phyloP scores from a whole-genome alignment of 225 moss, liverwort and hornwort species.

The Climacium dendroides region DNA sequence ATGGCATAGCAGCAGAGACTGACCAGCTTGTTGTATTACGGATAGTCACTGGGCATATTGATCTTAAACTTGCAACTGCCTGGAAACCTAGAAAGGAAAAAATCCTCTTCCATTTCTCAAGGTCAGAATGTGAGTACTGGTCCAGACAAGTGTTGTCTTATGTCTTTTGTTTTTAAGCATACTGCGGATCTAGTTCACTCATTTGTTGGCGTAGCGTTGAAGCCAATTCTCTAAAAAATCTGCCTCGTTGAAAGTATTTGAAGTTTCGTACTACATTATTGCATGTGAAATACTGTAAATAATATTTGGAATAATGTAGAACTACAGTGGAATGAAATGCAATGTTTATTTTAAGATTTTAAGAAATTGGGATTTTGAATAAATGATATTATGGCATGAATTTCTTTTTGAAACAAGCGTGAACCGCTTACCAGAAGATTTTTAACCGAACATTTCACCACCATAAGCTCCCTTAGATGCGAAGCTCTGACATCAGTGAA shows the following conservation, averaged over 20 bases:
- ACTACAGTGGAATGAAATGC: no score
- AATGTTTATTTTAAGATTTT: no score
- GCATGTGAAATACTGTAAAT: not conserved
- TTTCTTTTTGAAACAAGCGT: not conserved
- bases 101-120: not conserved
- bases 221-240: not conserved
- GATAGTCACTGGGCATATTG: not conserved
- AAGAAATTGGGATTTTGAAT: not conserved
- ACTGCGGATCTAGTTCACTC: not conserved
- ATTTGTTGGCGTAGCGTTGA: not conserved
- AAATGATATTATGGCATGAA: no score
- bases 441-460: not conserved
- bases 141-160: not conserved
- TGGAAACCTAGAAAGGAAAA: not conserved
- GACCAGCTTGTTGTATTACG: not conserved
- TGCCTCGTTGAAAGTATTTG: not conserved
- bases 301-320: not conserved
- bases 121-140: slow-evolving; percentile 4
- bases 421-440: not conserved
- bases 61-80: slow-evolving; percentile 1
- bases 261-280: not conserved
- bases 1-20: not conserved
- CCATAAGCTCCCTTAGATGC: not conserved
- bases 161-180: slow-evolving; percentile 1
- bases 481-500: not conserved